Conservation (phyloP, 192 early-diverging fungal species). For the Backusella macrospora region DNA sequence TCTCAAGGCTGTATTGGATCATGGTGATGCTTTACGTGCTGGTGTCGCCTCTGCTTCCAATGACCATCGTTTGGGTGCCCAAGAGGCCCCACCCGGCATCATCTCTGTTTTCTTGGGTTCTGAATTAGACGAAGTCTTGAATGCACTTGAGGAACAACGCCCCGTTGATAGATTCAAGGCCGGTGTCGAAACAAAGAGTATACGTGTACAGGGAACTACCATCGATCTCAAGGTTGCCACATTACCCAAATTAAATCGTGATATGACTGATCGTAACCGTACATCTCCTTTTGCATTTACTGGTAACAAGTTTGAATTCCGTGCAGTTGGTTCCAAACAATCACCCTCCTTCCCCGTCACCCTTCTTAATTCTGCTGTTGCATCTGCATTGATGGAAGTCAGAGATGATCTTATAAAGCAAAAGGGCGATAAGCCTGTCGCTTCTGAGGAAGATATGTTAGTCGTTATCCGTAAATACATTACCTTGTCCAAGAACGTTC, state of each 20-base stretch:
- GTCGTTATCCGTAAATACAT: constrained; percentile 87
- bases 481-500: constrained; percentile 75
- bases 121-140: constrained; percentile 91
- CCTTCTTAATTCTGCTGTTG: constrained; percentile 90
- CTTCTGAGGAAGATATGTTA: constrained; percentile 87
- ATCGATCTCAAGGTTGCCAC: constrained; percentile 94
- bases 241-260: constrained; percentile 89
- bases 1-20: constrained; percentile 89
- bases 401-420: constrained; percentile 73
- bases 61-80: constrained; percentile 96
- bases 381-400: constrained; percentile 78
- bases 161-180: constrained; percentile 85
- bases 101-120: constrained; percentile 96
- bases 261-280: constrained; percentile 99
- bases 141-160: constrained; percentile 87
- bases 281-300: constrained; percentile 99
- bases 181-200: constrained; percentile 74
- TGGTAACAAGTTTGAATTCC: constrained; percentile 99
- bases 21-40: constrained; percentile 88
- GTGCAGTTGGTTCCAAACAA: constrained; percentile 98
- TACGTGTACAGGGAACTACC: constrained; percentile 92
- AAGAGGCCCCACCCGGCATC: constrained; percentile 97
- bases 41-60: constrained; percentile 92
- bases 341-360: constrained; percentile 96
- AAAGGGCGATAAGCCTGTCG: constrained; percentile 79